A percentile compares a stretch with the other conserved stretches of the same genome.
Conservation (phyloP, 2,329 filamentous ascomycete genomes). For the Trichoderma sp. region DNA sequence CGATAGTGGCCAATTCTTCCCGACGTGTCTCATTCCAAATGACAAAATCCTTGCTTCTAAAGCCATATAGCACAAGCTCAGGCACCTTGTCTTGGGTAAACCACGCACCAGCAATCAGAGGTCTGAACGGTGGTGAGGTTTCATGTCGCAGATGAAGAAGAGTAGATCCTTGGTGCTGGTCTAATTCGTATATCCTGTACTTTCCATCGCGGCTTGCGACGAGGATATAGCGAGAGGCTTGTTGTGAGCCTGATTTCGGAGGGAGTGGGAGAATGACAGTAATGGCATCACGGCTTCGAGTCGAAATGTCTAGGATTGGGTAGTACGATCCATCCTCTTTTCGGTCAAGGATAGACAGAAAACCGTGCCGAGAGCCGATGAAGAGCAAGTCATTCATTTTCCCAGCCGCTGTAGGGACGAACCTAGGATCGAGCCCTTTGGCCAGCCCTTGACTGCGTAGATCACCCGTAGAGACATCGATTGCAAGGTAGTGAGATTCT, state of each 20-base stretch:
- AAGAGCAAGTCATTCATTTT: conserved; percentile 43
- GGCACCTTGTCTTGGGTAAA: conserved; percentile 43
- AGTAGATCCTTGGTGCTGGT: conserved; percentile 24
- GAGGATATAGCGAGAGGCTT: conserved; percentile 50
- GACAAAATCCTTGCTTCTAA: conserved; percentile 74
- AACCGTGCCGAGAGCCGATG: conserved; percentile 54
- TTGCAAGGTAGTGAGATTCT: conserved; percentile 42
- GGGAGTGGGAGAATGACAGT: conserved; percentile 59
- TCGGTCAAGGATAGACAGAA: conserved; percentile 37
- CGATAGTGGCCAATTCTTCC: conserved; percentile 66
- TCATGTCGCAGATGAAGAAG: conserved; percentile 59
- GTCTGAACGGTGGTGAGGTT: conserved; percentile 66
- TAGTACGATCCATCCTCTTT: conserved; percentile 28
- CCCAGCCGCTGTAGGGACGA: conserved; percentile 48
- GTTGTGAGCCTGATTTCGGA: conserved; percentile 18
- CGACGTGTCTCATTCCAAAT: conserved; percentile 75
- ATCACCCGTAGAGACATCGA: conserved; percentile 34
- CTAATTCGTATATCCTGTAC: conserved; percentile 61
- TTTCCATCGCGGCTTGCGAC: conserved; percentile 75
- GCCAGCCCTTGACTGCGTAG: conserved; percentile 33
- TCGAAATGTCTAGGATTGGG: conserved; percentile 35
- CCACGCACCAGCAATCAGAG: conserved; percentile 71
- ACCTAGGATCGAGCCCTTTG: conserved; percentile 44
- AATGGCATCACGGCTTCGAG: conserved; percentile 59
- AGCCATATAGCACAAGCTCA: conserved; percentile 74